Evolutionary conservation across 1,284 basidiomycete genomes (phyloP).

Genomic region (Ceratobasidium papillatum): DNA sequence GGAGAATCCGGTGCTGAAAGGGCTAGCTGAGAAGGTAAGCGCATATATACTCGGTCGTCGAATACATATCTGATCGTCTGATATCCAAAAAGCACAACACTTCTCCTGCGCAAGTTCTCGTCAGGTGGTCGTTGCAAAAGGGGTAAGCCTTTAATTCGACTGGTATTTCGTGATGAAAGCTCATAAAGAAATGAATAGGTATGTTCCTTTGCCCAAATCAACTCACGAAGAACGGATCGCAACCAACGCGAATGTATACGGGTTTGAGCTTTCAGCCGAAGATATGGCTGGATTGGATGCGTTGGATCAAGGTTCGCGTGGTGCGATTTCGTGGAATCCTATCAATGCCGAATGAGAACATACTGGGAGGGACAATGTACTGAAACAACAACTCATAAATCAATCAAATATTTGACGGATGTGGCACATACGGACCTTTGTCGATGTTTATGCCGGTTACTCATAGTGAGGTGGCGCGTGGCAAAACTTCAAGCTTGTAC

Average conservation of each 20-base stretch:
- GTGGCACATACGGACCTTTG: too few species aligned
- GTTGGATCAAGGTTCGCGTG: slow-evolving; percentile 63
- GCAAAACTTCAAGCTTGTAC: too few species aligned
- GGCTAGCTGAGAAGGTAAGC: slow-evolving; percentile 65
- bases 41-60: slow-evolving; percentile 10
- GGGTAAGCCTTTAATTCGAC: slow-evolving; percentile 60
- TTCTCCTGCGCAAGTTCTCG: slow-evolving; percentile 73
- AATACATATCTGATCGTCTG: not conserved
- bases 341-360: slow-evolving; percentile 48
- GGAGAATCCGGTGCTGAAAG: slow-evolving; percentile 62
- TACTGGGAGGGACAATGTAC: too few species aligned
- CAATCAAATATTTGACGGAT: not conserved
- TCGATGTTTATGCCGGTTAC: too few species aligned
- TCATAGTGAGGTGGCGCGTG: too few species aligned
- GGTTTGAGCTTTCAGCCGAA: slow-evolving; percentile 63
- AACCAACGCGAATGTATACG: slow-evolving; percentile 66
- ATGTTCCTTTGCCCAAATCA: slow-evolving; percentile 69
- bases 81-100: slow-evolving; percentile 62
- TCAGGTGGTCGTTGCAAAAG: slow-evolving; percentile 86
- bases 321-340: slow-evolving; percentile 56
- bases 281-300: slow-evolving; percentile 63
- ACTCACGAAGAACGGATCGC: slow-evolving; percentile 62
- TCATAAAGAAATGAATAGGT: slow-evolving; percentile 51
- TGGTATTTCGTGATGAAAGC: not conserved
- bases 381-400: not conserved